Evolutionary conservation across 768 basidiomycete genomes (phyloP), one percentile per base, ranked within the genome.

Genomic region (Lenzites betulinus): DNA sequence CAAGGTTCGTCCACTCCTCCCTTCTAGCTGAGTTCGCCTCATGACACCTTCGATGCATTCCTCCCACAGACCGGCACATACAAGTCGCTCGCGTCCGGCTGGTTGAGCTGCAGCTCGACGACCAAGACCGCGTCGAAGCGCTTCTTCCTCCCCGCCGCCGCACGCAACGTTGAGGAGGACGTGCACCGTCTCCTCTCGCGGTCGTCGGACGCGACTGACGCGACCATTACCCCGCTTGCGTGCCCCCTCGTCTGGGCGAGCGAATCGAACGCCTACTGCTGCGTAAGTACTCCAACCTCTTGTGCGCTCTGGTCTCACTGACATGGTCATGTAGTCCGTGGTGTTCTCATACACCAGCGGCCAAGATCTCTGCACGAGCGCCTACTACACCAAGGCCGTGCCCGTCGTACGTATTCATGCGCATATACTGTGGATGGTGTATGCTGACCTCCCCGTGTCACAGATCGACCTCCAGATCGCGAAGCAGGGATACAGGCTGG

Each of bases 231-330:
- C 0, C 78, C 78, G 7, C 75, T 82, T 7, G 69, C 69, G 16
- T 83, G 81, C 64, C 80, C 81, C 26, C 70, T 81, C 2, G 76
- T 78, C 20, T 82, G 80, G 79, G 80, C 79, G 16, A 58, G 70
- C 47, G 81, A 83, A 50, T 68, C 79, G 7, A 82, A 82, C 57
- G 59, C 69, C 7, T 76, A 77, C 46, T 78, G 78, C 62, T 83
- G 81, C 60, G 81, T 71, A 26, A 12, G 68, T 65, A 4, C 1
- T 11, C 11, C 30, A 26, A 33, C n/a, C 46, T 23, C 50, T 12
- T 18, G 46, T 18, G 0, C 33, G 39, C 46, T 28, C 11, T 5
- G n/a, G 22, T 16, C 20, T 16, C 26, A 30, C 25, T 54, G 18
- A 28, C 38, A 33, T 43, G 8, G 5, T 7, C 1, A 16, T 22